These are phyloP conservation scores for Vitis cinerea DNA, from an alignment of 164 flowering plant genomes.

Conservation along the genomic window DNA sequence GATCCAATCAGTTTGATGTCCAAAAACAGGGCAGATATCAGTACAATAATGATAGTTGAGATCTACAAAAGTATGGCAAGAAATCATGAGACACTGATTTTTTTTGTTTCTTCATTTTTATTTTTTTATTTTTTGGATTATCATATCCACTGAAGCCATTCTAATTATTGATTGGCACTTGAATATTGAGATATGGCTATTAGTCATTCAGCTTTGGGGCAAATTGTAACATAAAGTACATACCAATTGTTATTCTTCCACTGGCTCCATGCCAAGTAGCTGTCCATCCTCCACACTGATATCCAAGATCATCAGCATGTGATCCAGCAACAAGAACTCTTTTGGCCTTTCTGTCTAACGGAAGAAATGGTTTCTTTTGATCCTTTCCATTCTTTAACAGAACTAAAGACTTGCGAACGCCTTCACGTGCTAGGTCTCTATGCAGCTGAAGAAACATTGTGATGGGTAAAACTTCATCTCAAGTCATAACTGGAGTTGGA, in stretches of 20 bases:
- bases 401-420: constrained; percentile 85
- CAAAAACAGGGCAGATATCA: neutral
- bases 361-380: constrained; percentile 61
- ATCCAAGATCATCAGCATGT: constrained; percentile 91
- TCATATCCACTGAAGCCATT: neutral
- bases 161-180: neutral
- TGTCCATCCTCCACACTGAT: constrained; percentile 96
- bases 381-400: constrained; percentile 81
- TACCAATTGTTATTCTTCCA: constrained; percentile 82
- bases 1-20: neutral
- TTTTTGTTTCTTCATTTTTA: too few species aligned
- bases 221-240: constrained; percentile 1
- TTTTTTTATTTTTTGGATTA: too few species aligned
- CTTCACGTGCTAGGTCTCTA: constrained; percentile 82
- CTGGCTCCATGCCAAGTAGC: constrained; percentile 62
- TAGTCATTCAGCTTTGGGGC: too few species aligned
- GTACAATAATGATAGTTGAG: too few species aligned
- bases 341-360: constrained; percentile 59
- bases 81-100: too few species aligned
- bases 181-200: neutral
- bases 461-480: neutral
- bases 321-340: constrained; percentile 75
- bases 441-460: constrained; percentile 48
- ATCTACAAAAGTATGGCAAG: too few species aligned
- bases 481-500: neutral